phyloP scores from a whole-genome alignment of 495 filamentous ascomycete species.

The Neurospora sp. region DNA sequence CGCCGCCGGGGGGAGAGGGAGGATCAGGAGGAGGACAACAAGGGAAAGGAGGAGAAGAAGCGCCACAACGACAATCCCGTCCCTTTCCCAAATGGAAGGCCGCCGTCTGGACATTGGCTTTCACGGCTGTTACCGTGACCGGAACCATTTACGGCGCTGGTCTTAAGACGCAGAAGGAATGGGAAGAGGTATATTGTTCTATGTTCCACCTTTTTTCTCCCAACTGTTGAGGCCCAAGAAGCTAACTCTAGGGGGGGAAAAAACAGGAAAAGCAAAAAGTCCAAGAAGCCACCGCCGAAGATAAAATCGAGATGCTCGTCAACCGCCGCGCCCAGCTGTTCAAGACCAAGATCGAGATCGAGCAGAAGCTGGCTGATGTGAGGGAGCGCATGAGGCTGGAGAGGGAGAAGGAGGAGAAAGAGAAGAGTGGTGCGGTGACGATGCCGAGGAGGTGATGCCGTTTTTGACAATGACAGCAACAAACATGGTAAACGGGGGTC shows the following conservation, averaged over 20 bases:
- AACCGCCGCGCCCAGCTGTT: constrained; percentile 22
- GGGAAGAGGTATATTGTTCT: constrained; percentile 16
- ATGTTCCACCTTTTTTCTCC: neutral
- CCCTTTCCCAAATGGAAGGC: constrained; percentile 20
- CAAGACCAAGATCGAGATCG: constrained; percentile 21
- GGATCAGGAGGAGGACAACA: neutral
- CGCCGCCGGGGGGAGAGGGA: neutral
- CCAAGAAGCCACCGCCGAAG: constrained; percentile 21
- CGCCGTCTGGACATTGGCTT: constrained; percentile 33
- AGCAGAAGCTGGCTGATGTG: constrained; percentile 27
- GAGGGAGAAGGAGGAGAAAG: neutral
- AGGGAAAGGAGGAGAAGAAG: neutral
- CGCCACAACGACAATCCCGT: neutral
- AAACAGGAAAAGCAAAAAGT: constrained; percentile 25
- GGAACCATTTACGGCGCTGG: constrained; percentile 48
- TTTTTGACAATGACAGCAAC: neutral
- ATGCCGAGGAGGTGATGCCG: neutral
- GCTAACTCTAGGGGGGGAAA: neutral
- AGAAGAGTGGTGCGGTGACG: neutral
- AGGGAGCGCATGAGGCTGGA: constrained; percentile 18
- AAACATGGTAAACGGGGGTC: too few species aligned
- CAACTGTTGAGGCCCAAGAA: neutral
- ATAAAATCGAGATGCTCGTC: constrained; percentile 28
- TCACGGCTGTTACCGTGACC: constrained; percentile 38
- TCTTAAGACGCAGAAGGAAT: constrained; percentile 44